These are phyloP conservation scores for Hanseniaspora vineae DNA, from an alignment of 805 yeast genomes.

Conservation along the genomic window DNA sequence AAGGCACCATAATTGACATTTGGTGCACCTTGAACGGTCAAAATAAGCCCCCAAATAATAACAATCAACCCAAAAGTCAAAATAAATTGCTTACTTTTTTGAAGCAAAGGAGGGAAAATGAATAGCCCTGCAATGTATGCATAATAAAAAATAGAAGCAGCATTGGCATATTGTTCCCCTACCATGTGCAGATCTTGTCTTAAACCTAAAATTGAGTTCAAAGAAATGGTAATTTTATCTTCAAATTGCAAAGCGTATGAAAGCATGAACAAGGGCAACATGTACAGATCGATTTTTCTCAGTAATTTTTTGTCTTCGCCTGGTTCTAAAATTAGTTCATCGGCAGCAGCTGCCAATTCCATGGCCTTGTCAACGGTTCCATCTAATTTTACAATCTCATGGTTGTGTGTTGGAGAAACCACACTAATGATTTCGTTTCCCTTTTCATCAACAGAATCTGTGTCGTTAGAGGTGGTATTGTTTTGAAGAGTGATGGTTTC, in stretches of 20 bases:
- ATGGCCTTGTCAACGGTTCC: too few species aligned
- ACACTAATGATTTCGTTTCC: too few species aligned
- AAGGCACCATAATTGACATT: conserved; percentile 31
- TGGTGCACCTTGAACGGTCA: conserved; percentile 41
- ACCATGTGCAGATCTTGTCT: conserved; percentile 32
- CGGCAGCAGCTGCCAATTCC: conserved; percentile 26
- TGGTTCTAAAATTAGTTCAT: conserved; percentile 31
- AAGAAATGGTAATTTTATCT: conserved; percentile 44
- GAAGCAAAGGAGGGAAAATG: conserved; percentile 31
- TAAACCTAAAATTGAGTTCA: conserved; percentile 41
- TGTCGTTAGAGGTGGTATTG: too few species aligned
- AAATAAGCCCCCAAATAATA: conserved; percentile 49
- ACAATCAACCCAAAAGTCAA: conserved; percentile 36
- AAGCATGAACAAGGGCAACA: conserved; percentile 38
- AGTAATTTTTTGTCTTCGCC: conserved; percentile 24
- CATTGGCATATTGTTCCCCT: conserved; percentile 35
- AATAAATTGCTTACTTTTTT: conserved; percentile 40
- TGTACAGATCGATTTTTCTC: conserved; percentile 37
- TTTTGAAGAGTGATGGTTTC: too few species aligned
- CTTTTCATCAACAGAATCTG: too few species aligned
- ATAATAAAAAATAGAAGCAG: conserved; percentile 47
- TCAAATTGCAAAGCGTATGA: conserved; percentile 43
- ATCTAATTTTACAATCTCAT: too few species aligned
- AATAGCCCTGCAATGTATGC: conserved; percentile 39
- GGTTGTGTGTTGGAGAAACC: too few species aligned